These are phyloP conservation scores for Plenodomus lindquistii DNA, from an alignment of 2,329 filamentous ascomycete species.

Conservation along the genomic window DNA sequence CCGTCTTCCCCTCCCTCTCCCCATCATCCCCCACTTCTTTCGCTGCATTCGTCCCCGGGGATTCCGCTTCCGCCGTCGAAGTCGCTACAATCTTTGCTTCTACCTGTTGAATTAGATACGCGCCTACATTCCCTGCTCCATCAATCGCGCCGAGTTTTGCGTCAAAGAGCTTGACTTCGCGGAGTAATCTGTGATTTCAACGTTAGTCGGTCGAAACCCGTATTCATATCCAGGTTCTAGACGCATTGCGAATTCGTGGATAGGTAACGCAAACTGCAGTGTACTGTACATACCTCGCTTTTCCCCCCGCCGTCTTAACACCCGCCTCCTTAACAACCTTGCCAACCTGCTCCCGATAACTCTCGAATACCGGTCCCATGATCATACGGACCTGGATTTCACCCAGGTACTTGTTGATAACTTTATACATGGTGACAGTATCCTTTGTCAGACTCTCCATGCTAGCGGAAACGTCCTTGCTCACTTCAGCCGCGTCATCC, in stretches of 20 bases:
- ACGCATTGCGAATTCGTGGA: no score
- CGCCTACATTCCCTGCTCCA: conserved; percentile 74
- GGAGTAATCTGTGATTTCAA: conserved; percentile 73
- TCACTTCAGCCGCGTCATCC: conserved; percentile 57
- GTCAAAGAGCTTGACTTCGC: conserved; percentile 75
- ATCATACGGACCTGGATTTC: conserved; percentile 78
- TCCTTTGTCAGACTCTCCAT: conserved; percentile 89
- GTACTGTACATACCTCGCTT: conserved; percentile 73
- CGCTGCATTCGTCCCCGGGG: conserved; percentile 3
- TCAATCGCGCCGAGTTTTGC: conserved; percentile 75
- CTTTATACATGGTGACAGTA: conserved; percentile 80
- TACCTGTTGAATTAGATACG: conserved; percentile 68
- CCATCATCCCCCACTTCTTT: neutral
- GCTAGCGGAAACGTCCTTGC: conserved; percentile 63
- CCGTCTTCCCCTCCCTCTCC: no score
- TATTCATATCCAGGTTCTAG: no score
- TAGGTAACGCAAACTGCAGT: no score
- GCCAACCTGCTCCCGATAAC: conserved; percentile 79
- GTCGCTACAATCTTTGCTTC: conserved; percentile 56
- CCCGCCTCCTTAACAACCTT: conserved; percentile 68
- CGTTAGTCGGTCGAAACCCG: no score
- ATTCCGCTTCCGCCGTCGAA: conserved; percentile 9
- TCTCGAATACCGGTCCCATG: conserved; percentile 81
- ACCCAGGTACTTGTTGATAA: conserved; percentile 78
- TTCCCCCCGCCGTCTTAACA: conserved; percentile 68